Evolutionary conservation across 305 asterid genomes (phyloP).

Genomic region (Rubia tinctorum): DNA sequence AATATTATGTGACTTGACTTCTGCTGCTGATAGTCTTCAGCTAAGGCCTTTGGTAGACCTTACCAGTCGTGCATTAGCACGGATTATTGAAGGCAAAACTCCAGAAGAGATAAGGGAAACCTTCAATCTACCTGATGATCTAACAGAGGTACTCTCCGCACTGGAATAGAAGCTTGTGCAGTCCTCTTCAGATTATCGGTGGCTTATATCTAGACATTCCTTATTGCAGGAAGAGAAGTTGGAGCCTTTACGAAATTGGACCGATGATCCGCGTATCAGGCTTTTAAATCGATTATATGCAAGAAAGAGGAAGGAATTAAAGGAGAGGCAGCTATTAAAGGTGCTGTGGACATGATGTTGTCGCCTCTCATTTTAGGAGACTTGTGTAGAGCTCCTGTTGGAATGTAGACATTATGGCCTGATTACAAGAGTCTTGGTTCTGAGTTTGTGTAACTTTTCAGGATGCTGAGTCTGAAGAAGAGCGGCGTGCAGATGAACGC

Average conservation of each 20-base stretch:
- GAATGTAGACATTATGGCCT: background rate
- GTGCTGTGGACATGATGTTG: slow-evolving; percentile 19
- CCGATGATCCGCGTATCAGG: slow-evolving; percentile 51
- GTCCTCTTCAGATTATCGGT: background rate
- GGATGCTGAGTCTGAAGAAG: slow-evolving; percentile 45
- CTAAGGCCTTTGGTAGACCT: slow-evolving; percentile 88
- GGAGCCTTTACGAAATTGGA: slow-evolving; percentile 43
- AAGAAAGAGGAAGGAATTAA: slow-evolving; percentile 43
- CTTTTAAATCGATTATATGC: slow-evolving; percentile 44
- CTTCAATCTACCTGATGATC: slow-evolving; percentile 91
- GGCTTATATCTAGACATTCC: slow-evolving; percentile 15
- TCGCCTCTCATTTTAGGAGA: background rate
- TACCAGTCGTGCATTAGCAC: slow-evolving; percentile 92
- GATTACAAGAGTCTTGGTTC: background rate
- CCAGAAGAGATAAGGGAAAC: slow-evolving; percentile 91
- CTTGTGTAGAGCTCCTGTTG: background rate
- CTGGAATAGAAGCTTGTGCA: slow-evolving; percentile 6
- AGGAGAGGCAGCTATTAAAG: slow-evolving; percentile 37
- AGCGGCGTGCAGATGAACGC: slow-evolving; percentile 47
- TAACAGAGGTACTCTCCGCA: slow-evolving; percentile 62
- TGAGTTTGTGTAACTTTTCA: slow-evolving; percentile 14
- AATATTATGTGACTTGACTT: slow-evolving; percentile 82
- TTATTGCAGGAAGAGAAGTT: slow-evolving; percentile 43
- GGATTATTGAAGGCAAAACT: slow-evolving; percentile 86
- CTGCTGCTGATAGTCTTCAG: slow-evolving; percentile 96